Evolutionary conservation across 495 filamentous ascomycete genomes (phyloP).

Genomic region (Aspergillus diversus): DNA sequence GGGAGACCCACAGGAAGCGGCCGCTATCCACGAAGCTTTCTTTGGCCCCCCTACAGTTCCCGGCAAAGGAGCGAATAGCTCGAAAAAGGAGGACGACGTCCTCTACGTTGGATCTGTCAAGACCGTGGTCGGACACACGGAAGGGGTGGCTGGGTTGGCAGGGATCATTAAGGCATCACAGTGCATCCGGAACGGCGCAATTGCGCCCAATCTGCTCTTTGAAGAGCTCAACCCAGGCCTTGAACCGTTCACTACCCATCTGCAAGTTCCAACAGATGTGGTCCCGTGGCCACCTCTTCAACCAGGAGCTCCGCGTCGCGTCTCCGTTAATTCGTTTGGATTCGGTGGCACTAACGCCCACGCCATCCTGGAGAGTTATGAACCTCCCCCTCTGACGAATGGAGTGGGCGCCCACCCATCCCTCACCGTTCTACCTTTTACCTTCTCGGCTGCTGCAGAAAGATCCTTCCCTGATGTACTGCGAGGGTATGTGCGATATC

Average conservation of each 20-base stretch:
- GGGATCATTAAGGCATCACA: constrained; percentile 36
- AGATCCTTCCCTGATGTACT: constrained; percentile 11
- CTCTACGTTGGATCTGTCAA: constrained; percentile 58
- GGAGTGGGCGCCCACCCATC: background rate
- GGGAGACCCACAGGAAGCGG: constrained; percentile 39
- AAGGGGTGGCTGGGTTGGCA: constrained; percentile 40
- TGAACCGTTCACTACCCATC: constrained; percentile 2
- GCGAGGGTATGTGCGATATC: background rate
- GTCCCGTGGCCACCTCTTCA: constrained; percentile 22
- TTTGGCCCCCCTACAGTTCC: background rate
- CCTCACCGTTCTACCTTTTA: constrained; percentile 19
- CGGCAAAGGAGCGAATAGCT: background rate
- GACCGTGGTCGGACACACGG: constrained; percentile 60
- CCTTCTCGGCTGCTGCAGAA: constrained; percentile 30
- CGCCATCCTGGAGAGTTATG: constrained; percentile 54
- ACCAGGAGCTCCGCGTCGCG: constrained; percentile 48
- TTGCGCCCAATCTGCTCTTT: constrained; percentile 61
- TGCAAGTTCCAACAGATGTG: constrained; percentile 18
- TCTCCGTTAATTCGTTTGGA: constrained; percentile 59
- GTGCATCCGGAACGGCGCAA: constrained; percentile 45
- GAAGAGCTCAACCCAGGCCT: constrained; percentile 45
- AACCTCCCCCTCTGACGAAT: background rate
- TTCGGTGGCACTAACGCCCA: constrained; percentile 68
- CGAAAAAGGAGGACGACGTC: background rate
- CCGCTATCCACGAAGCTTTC: constrained; percentile 26